These are phyloP conservation scores for Psilocybe tampanensis DNA, from an alignment of 768 basidiomycete genomes.

Conservation along the genomic window DNA sequence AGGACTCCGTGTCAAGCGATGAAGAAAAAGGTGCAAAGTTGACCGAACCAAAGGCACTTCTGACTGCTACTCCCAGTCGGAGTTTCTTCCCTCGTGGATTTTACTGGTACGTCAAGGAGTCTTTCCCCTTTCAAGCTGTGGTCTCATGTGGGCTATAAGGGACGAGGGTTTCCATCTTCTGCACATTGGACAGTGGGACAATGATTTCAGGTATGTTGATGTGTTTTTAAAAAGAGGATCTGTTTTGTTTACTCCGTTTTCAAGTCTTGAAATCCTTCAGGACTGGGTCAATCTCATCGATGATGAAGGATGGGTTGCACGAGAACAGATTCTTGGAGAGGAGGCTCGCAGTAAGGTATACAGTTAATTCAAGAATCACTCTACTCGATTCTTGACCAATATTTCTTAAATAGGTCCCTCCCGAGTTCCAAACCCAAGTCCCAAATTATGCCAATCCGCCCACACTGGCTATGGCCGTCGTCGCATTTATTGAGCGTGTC, in stretches of 20 bases:
- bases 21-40: slow-evolving; percentile 61
- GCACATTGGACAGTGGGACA: slow-evolving; percentile 93
- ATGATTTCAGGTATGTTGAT: slow-evolving; percentile 57
- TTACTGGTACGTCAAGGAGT: slow-evolving; percentile 69
- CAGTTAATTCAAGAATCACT: neutral
- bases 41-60: slow-evolving; percentile 72
- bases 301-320: slow-evolving; percentile 92
- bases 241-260: neutral
- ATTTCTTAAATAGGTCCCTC: slow-evolving; percentile 61
- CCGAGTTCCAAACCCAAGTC: slow-evolving; percentile 91
- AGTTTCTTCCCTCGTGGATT: slow-evolving; percentile 98
- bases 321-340: slow-evolving; percentile 96
- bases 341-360: slow-evolving; percentile 91
- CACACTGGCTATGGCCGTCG: slow-evolving; percentile 92
- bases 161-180: slow-evolving; percentile 97
- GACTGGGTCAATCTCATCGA: slow-evolving; percentile 92
- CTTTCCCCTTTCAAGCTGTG: neutral
- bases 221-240: neutral
- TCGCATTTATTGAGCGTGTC: slow-evolving; percentile 83
- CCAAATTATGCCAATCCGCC: slow-evolving; percentile 96
- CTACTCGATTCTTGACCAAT: neutral
- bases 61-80: slow-evolving; percentile 93
- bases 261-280: slow-evolving; percentile 84
- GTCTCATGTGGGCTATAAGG: slow-evolving; percentile 45
- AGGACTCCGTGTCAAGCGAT: slow-evolving; percentile 37